Percentiles rank a stretch among this genome's conserved stretches.
Evolutionary conservation across 176 grass and related monocot genomes (phyloP).

Genomic region (Pontederia crassipes): DNA sequence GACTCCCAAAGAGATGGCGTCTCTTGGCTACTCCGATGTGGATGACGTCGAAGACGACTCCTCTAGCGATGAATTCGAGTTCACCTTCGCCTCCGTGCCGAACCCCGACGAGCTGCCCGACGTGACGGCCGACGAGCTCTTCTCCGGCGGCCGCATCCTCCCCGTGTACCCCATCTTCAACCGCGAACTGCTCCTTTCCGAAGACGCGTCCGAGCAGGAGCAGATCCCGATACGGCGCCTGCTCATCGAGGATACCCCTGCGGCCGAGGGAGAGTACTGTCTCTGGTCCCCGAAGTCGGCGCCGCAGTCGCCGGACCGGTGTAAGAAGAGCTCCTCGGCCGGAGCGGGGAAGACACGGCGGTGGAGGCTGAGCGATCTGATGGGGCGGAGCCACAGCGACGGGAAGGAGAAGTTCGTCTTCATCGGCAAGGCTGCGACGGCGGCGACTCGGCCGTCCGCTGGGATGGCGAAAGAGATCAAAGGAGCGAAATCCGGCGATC

Average conservation of each 20-base stretch:
- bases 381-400: slow-evolving; percentile 22
- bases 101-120: neutral
- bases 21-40: neutral
- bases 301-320: neutral
- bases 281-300: neutral
- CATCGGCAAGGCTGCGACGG: neutral
- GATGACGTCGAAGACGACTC: slow-evolving; percentile 1
- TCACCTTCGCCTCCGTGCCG: neutral
- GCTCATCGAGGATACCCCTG: neutral
- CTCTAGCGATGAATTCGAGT: slow-evolving; percentile 9
- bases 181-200: neutral
- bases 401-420: slow-evolving; percentile 21
- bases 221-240: neutral
- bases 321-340: slow-evolving; percentile 18
- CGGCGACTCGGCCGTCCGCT: neutral
- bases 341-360: slow-evolving; percentile 4
- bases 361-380: slow-evolving; percentile 15
- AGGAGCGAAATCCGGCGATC: neutral
- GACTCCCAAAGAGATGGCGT: too few species aligned
- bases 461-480: neutral
- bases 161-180: slow-evolving; percentile 11
- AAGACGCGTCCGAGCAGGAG: neutral
- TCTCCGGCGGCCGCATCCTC: slow-evolving; percentile 13
- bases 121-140: slow-evolving; percentile 12
- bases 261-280: slow-evolving; percentile 4